Base-by-base conservation (phyloP, 257 asterid species). In the Lantana camara region DNA sequence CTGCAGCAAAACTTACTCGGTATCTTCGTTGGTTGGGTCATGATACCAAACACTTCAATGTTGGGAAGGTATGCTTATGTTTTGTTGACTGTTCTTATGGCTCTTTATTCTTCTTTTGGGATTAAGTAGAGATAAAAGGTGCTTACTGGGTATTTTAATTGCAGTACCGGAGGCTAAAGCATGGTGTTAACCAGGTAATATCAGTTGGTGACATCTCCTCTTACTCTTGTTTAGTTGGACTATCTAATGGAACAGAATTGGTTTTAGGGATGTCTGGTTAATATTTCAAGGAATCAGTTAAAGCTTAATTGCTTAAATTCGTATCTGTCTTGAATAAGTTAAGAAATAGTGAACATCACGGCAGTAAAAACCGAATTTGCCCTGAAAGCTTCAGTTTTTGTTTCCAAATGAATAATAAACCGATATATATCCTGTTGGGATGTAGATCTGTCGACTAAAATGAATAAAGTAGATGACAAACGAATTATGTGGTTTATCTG, bases 11-110 rank as follows among this genome's bases (percentile, higher is more conserved):
- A 82, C 99, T 93, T 50, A 93, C 99, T 57, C 81, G 99, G 64
- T 93, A 93, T 83, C 99, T 93, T 81, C 96, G 99, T 46, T 93
- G 99, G 99, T 82, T 93, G 77, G 99, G 99, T 50, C 99, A 93
- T 82, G 95, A 90, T 35, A 93, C 99, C 79, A 93, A 93, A 75
- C 97, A 93, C 88, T 93, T 93, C 85, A 93, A 93, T 77, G 97
- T 93, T 72, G 99, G 99, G 77, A 93, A 93, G 99, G 99, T 93
- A 63, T 40, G 60, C 21, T 10, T 35, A n/a, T n/a, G n/a, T n/a
- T 45, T 60, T 64, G 15, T 60, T 46, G n/a, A n/a, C 19, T 57
- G 0, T 53, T 57, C 0, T 53, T 29, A 13, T 58, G 58, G 24
- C 52, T 57, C 57, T 66, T 55, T 65, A 45, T 62, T 60, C 68